phyloP scores from a whole-genome alignment of 352 stramenopile species.

The Globisporangium paddicum region DNA sequence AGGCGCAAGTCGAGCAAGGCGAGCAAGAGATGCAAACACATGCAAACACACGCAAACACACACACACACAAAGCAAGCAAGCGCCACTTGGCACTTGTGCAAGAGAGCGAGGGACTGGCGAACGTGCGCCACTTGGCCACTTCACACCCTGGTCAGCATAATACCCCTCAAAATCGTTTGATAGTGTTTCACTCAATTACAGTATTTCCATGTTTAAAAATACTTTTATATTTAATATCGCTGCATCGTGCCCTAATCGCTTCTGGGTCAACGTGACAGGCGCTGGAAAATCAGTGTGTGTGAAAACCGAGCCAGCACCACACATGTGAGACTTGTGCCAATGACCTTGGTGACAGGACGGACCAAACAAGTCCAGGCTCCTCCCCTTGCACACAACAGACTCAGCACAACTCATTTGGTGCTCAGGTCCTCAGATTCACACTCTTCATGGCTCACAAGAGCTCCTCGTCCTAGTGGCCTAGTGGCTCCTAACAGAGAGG shows the following conservation, averaged over 20 bases:
- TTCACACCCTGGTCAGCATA: not conserved
- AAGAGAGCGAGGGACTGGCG: not conserved
- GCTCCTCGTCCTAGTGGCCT: not conserved
- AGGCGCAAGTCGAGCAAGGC: not conserved
- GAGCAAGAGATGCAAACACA: not conserved
- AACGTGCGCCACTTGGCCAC: not conserved
- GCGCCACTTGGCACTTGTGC: too few relatives aligned
- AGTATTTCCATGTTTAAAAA: too few relatives aligned
- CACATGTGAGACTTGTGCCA: not conserved
- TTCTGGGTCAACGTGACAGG: not conserved
- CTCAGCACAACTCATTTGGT: not conserved
- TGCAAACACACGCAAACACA: too few relatives aligned
- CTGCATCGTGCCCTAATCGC: not conserved
- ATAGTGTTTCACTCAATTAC: too few relatives aligned
- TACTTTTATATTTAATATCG: not conserved
- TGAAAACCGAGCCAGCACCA: not conserved
- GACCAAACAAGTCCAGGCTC: slow-evolving; percentile 2
- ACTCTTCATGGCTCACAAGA: not conserved
- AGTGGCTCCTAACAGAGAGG: not conserved
- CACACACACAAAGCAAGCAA: too few relatives aligned
- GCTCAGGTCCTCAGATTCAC: not conserved
- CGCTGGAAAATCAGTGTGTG: not conserved
- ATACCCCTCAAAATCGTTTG: not conserved
- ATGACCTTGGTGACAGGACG: not conserved
- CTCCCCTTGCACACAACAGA: too few relatives aligned